These are phyloP conservation scores for Evernia prunastri DNA, from an alignment of 495 filamentous ascomycete species.

Conservation along the genomic window DNA sequence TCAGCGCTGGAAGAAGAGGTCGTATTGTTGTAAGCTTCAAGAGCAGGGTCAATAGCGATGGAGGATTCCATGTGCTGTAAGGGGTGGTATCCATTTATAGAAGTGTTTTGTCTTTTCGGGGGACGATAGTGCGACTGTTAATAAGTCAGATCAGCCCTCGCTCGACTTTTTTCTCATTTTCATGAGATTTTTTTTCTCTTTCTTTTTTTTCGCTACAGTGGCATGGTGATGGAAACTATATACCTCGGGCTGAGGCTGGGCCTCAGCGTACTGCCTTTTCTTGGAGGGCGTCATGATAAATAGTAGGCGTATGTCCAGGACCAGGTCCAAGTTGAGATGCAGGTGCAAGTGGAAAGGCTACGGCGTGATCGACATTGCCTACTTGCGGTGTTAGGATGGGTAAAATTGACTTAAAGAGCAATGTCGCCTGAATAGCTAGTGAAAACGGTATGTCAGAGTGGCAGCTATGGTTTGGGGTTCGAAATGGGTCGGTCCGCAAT, in stretches of 20 bases:
- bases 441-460: no score
- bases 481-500: not conserved
- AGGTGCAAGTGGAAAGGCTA: not conserved
- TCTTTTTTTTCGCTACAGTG: not conserved
- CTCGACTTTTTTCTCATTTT: not conserved
- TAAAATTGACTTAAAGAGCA: not conserved
- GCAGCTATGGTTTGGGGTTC: not conserved
- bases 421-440: not conserved
- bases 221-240: not conserved
- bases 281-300: constrained; percentile 4
- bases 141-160: not conserved
- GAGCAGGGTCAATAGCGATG: constrained; percentile 5
- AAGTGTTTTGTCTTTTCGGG: not conserved
- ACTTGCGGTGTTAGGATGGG: not conserved
- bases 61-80: not conserved
- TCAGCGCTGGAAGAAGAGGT: not conserved
- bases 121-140: not conserved
- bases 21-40: not conserved
- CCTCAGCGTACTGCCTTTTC: constrained; percentile 12
- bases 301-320: not conserved
- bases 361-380: not conserved
- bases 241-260: constrained; percentile 18
- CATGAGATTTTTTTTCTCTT: not conserved
- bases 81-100: not conserved
- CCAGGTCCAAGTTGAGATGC: not conserved